Conservation (phyloP, 1,284 basidiomycete species). For the Heterobasidion annosum region DNA sequence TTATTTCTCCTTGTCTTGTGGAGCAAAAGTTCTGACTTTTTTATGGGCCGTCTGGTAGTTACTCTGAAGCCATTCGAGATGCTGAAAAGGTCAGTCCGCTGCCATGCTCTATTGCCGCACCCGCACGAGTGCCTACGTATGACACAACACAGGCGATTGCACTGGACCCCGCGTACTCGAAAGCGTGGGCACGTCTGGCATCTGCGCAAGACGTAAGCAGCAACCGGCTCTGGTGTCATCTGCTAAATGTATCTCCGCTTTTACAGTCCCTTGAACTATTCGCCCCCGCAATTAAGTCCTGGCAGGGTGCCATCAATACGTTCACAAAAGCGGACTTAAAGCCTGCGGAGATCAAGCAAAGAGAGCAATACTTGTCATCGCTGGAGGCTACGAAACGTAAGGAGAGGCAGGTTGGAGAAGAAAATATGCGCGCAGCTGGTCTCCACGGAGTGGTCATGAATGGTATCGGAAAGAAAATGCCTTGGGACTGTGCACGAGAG, state of each 20-base stretch:
- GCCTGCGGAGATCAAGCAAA: not conserved
- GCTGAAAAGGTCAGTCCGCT: slow-evolving; percentile 3
- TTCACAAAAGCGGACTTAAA: not conserved
- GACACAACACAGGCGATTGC: slow-evolving; percentile 2
- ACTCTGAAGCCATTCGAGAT: slow-evolving; percentile 1
- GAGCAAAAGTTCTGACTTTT: not conserved
- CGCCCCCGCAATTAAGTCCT: not conserved
- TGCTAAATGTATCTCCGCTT: not conserved
- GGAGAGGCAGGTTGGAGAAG: not conserved
- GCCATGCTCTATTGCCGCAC: too few species aligned
- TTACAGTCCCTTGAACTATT: not conserved
- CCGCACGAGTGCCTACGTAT: not conserved
- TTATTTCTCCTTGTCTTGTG: not conserved
- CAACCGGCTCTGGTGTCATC: not conserved
- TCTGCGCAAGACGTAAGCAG: slow-evolving; percentile 5
- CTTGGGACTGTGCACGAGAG: not conserved
- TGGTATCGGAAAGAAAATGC: not conserved
- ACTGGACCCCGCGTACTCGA: slow-evolving; percentile 6
- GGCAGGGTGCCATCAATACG: not conserved
- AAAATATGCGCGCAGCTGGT: not conserved
- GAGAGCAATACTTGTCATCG: not conserved
- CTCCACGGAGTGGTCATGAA: not conserved
- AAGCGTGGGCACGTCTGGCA: slow-evolving; percentile 8
- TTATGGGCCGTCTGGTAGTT: not conserved
- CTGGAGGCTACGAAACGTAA: not conserved